Conservation (phyloP, 2,329 filamentous ascomycete genomes). For the Paraphaeosphaeria minitans region DNA sequence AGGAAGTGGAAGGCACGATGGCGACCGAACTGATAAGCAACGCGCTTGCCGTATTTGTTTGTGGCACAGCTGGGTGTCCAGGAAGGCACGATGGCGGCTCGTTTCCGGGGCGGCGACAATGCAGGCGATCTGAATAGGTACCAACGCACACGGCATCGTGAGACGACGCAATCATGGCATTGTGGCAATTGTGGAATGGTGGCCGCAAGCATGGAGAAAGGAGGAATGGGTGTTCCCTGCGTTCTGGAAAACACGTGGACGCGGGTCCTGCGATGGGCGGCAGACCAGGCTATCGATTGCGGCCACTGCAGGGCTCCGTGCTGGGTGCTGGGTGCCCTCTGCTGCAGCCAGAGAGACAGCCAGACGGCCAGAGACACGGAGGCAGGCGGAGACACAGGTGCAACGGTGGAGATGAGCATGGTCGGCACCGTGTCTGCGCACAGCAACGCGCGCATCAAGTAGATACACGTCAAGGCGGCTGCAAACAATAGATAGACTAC, state of each 20-base stretch:
- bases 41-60: no score
- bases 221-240: not conserved
- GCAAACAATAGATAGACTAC: not conserved
- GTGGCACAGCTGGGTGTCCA: no score
- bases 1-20: no score
- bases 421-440: no score
- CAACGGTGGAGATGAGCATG: not conserved
- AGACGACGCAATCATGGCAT: not conserved
- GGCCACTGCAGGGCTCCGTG: not conserved
- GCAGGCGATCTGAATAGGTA: not conserved
- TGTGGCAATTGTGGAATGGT: not conserved
- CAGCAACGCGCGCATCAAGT: not conserved
- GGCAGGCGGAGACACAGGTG: slow-evolving; percentile 1
- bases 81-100: not conserved
- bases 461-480: not conserved
- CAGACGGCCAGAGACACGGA: no score
- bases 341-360: not conserved
- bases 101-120: not conserved
- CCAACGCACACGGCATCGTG: not conserved
- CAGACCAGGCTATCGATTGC: slow-evolving; percentile 4
- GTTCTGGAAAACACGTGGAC: slow-evolving; percentile 4
- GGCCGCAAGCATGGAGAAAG: not conserved
- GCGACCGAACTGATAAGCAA: no score
- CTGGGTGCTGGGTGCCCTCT: not conserved
- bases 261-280: not conserved